Evolutionary conservation across 176 grass and related monocot genomes (phyloP), one percentile per base, ranked within the genome.

Genomic region (maize (Zea mays)): DNA sequence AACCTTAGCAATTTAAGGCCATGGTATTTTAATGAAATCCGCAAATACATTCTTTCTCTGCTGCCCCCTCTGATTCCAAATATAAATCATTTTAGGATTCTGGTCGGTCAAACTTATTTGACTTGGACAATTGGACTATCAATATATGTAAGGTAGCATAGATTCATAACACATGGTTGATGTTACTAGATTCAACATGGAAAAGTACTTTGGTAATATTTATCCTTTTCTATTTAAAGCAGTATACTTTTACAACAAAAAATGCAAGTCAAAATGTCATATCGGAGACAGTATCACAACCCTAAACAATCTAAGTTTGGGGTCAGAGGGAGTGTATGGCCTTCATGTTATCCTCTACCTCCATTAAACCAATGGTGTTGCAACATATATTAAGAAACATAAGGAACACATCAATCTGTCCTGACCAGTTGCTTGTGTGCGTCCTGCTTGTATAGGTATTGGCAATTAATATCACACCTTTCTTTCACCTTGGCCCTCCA

Each of bases 301-400:
- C 17, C 17, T 56, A 8, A 19, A 56, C 52, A 56, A 56, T 8
- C 52, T 56, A n/a, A 56, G 7, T 56, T 56, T 56, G 16, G 51
- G 19, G 19, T 56, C 52, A 56, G 52, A 56, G 52, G 52, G 52
- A 56, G 52, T 56, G 52, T 19, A 4, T 36, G 62, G 15, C 59
- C n/a, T 50, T 58, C 47, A 58, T 21, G 47, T 45, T 76, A 49
- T 69, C 40, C 13, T 68, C 10, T 75, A 68, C 16, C 65, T 42
- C 50, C n/a, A 27, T 6, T 19, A 65, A 55, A 65, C 39, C 6
- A 7, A 62, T 40, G 19, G 51, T 82, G 48, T n/a, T 82, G 70
- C 14, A 45, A 19, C 19, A 35, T 19, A 1, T 43, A 37, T 57
- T 48, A 20, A 66, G 48, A 55, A 73, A 66, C 39, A 45, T 43